Conservation (phyloP, 306 rosid species). For the Sicyos baderoa region DNA sequence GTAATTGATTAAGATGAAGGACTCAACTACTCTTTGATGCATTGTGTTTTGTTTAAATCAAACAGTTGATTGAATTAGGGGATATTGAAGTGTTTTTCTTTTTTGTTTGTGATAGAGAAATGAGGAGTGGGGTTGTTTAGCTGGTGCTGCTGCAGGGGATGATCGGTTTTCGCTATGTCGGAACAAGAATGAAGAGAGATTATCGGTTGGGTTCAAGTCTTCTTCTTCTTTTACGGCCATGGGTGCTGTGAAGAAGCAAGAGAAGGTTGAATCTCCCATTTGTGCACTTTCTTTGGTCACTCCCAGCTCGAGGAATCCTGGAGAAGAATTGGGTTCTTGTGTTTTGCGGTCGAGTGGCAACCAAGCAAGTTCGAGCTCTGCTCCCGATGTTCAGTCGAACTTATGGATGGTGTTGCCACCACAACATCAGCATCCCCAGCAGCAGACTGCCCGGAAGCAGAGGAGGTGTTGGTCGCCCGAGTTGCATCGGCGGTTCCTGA, state of each 20-base stretch:
- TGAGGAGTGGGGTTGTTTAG: conserved; percentile 34
- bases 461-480: conserved; percentile 98
- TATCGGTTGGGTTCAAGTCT: conserved; percentile 46
- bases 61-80: background rate
- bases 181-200: conserved; percentile 37
- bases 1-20: conserved; percentile 27
- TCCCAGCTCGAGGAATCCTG: conserved; percentile 45
- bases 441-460: conserved; percentile 61
- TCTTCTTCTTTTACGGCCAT: conserved; percentile 37
- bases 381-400: conserved; percentile 37
- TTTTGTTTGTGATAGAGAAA: conserved; percentile 32
- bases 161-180: conserved; percentile 45
- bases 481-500: conserved; percentile 72
- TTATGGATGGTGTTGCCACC: conserved; percentile 21
- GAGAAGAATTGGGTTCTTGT: conserved; percentile 48
- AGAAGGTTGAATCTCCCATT: conserved; percentile 48
- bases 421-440: conserved; percentile 24
- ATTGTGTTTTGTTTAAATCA: background rate
- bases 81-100: background rate
- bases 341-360: conserved; percentile 45
- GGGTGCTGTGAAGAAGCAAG: conserved; percentile 41
- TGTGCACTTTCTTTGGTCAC: conserved; percentile 59
- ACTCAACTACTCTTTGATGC: background rate
- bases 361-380: conserved; percentile 40
- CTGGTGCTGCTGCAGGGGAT: conserved; percentile 24